phyloP scores from a whole-genome alignment of 108 stramenopile genomes.

The Chaetoceros tenuissimus region DNA sequence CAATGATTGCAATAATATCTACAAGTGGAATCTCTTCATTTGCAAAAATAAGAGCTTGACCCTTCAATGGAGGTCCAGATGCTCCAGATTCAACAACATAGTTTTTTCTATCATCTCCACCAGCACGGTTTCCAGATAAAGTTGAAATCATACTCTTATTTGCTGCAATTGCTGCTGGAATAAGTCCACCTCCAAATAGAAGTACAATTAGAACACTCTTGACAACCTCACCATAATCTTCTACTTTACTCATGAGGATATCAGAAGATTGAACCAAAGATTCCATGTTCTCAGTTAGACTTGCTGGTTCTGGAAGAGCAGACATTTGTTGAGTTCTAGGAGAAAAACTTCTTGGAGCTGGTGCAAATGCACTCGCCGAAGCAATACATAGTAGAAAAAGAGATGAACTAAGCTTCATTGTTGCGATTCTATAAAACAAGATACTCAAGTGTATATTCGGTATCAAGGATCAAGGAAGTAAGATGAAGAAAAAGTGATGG shows the following conservation, averaged over 20 bases:
- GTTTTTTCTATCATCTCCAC: constrained; percentile 8
- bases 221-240: constrained; percentile 5
- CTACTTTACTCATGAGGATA: neutral
- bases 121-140: constrained; percentile 10
- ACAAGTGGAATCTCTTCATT: constrained; percentile 14
- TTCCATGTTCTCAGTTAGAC: no score
- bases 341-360: no score
- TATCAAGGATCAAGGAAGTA: no score
- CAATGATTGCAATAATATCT: constrained; percentile 25
- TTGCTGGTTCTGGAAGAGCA: no score
- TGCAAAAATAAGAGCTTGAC: constrained; percentile 17
- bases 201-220: constrained; percentile 18
- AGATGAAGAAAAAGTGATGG: no score
- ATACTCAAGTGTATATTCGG: no score
- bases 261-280: neutral
- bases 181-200: constrained; percentile 27
- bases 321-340: no score
- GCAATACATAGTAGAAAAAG: no score
- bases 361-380: no score
- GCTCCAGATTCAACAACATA: constrained; percentile 21
- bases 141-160: constrained; percentile 22
- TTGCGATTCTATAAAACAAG: no score
- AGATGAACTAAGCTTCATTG: no score
- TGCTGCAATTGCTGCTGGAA: constrained; percentile 23
- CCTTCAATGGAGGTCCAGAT: constrained; percentile 13